Percentiles rank a stretch among this genome's conserved stretches.
Evolutionary conservation across 2,329 filamentous ascomycete species (phyloP).

Genomic region (Talaromyces sp.): DNA sequence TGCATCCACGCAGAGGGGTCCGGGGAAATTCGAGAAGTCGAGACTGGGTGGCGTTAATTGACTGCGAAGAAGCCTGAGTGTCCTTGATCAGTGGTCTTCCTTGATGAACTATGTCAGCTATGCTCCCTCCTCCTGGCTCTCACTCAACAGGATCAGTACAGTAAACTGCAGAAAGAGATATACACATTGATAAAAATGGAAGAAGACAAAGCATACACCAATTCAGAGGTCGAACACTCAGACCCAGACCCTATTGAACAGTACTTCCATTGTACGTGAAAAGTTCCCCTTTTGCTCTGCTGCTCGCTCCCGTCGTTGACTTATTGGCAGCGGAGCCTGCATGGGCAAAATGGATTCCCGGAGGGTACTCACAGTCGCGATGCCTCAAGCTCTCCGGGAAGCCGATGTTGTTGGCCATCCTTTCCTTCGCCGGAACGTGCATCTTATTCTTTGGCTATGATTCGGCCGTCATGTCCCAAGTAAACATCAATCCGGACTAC

Average conservation of each 20-base stretch:
- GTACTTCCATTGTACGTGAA: background rate
- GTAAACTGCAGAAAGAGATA: background rate
- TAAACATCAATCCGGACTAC: conserved; percentile 24
- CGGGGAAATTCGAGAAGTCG: background rate
- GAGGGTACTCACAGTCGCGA: background rate
- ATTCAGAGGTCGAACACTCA: background rate
- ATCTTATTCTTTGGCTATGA: conserved; percentile 22
- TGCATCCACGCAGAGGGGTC: background rate
- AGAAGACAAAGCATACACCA: background rate
- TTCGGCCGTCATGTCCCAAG: conserved; percentile 22
- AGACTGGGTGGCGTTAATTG: background rate
- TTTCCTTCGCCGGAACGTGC: conserved; percentile 14
- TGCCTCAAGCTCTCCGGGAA: conserved; percentile 1
- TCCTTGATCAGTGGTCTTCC: background rate
- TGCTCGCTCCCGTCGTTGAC: background rate
- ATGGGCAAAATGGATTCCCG: background rate
- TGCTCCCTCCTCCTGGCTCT: background rate
- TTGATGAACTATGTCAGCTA: background rate
- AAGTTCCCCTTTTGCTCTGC: background rate
- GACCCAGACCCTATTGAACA: background rate
- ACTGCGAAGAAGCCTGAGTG: background rate
- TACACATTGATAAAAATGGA: background rate
- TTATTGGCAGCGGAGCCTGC: background rate
- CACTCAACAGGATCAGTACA: background rate
- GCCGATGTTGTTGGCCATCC: background rate